A percentile compares a stretch with the other conserved stretches of the same genome.
phyloP scores from a whole-genome alignment of 2,329 filamentous ascomycete species.

The Diaporthe ampelina region DNA sequence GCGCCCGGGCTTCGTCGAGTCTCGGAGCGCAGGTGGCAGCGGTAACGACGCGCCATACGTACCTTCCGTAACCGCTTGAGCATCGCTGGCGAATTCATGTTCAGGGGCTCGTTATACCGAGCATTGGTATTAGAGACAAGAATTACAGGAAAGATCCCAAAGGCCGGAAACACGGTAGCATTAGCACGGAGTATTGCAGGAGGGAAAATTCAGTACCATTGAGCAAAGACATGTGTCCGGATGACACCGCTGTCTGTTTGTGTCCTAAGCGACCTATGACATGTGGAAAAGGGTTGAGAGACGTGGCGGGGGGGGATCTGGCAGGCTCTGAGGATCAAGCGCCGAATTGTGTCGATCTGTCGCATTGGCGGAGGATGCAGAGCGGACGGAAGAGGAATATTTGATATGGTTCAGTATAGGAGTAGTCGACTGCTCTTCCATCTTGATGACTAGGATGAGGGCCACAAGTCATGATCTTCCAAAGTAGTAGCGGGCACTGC shows the following conservation, averaged over 20 bases:
- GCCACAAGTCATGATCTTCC: background rate
- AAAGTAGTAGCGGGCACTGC: background rate
- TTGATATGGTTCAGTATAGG: background rate
- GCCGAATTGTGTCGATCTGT: background rate
- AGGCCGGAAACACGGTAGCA: constrained; percentile 11
- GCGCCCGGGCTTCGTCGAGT: constrained; percentile 67
- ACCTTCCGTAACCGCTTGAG: constrained; percentile 35
- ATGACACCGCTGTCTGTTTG: background rate
- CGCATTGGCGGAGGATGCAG: background rate
- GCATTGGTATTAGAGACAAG: constrained; percentile 8
- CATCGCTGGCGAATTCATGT: background rate
- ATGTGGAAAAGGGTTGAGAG: background rate
- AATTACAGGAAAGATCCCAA: background rate
- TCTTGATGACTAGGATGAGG: background rate
- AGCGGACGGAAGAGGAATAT: background rate
- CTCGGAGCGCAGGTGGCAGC: constrained; percentile 43
- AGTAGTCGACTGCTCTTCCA: background rate
- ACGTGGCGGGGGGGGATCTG: no score
- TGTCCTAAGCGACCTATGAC: background rate
- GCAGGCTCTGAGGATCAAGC: background rate
- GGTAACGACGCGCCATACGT: constrained; percentile 25
- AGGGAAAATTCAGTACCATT: background rate
- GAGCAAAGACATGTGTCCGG: background rate
- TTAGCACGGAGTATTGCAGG: background rate
- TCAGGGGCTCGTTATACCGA: background rate